Conservation (phyloP, 2,329 filamentous ascomycete species). For the Colletotrichum filicis region DNA sequence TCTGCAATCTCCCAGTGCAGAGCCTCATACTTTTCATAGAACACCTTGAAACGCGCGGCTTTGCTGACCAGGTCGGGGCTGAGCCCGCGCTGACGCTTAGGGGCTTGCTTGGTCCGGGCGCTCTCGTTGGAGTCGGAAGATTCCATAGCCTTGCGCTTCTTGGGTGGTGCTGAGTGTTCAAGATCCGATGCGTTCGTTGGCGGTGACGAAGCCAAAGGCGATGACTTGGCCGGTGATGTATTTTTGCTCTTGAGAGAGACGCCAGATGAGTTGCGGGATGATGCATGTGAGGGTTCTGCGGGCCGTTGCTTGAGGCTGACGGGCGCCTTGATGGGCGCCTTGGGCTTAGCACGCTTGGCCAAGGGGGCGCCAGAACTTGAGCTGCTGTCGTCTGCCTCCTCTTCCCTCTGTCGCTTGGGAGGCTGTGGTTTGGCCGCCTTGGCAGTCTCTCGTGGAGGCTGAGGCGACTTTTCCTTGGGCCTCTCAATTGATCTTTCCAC, state of each 20-base stretch:
- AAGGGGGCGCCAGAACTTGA: slow-evolving; percentile 70
- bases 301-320: slow-evolving; percentile 54
- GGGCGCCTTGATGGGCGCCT: slow-evolving; percentile 49
- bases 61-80: slow-evolving; percentile 62
- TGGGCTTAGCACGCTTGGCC: slow-evolving; percentile 67
- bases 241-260: slow-evolving; percentile 52
- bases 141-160: slow-evolving; percentile 56
- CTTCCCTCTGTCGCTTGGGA: slow-evolving; percentile 63
- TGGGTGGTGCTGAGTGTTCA: slow-evolving; percentile 54
- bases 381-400: slow-evolving; percentile 62
- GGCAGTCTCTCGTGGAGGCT: slow-evolving; percentile 42
- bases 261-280: slow-evolving; percentile 53
- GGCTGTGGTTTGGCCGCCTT: slow-evolving; percentile 45
- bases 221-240: slow-evolving; percentile 71
- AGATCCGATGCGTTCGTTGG: slow-evolving; percentile 74
- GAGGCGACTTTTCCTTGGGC: slow-evolving; percentile 40
- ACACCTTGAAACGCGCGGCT: slow-evolving; percentile 65
- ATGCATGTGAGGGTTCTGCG: slow-evolving; percentile 61
- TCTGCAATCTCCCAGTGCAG: slow-evolving; percentile 66
- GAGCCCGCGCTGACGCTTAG: slow-evolving; percentile 52
- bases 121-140: slow-evolving; percentile 34
- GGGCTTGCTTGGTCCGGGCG: slow-evolving; percentile 34
- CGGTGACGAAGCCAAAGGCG: slow-evolving; percentile 72
- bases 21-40: slow-evolving; percentile 66
- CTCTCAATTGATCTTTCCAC: slow-evolving; percentile 35